Percentiles rank a stretch among this genome's conserved stretches.
These are phyloP conservation scores for Aureobasidium sp. DNA, from an alignment of 2,329 filamentous ascomycete genomes.

Conservation along the genomic window DNA sequence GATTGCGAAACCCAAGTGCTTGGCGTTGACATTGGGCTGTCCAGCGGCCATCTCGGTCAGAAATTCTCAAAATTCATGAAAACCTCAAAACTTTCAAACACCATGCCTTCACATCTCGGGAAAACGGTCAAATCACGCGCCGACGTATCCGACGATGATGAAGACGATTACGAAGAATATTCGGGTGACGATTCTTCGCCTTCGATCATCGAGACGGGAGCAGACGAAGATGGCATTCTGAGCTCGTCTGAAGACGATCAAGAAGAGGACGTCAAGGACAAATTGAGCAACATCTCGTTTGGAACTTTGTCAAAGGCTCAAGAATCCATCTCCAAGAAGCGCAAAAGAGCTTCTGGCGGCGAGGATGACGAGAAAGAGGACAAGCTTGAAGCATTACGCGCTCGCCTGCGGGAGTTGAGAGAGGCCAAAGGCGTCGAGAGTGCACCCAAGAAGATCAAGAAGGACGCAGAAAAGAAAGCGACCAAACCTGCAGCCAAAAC, in stretches of 20 bases:
- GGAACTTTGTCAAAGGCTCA: slow-evolving; percentile 86
- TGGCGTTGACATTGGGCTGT: too few species aligned
- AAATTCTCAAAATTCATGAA: neutral
- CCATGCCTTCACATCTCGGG: slow-evolving; percentile 20
- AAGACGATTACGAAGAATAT: slow-evolving; percentile 20
- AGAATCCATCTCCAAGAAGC: slow-evolving; percentile 51
- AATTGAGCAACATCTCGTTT: slow-evolving; percentile 65
- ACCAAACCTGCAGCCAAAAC: slow-evolving; percentile 19
- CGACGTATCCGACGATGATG: slow-evolving; percentile 15
- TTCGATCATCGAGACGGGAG: slow-evolving; percentile 35
- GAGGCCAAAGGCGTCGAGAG: slow-evolving; percentile 32
- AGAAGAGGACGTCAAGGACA: slow-evolving; percentile 36
- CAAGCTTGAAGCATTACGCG: slow-evolving; percentile 41
- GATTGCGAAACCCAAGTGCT: neutral
- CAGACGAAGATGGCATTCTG: slow-evolving; percentile 23
- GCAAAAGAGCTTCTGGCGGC: slow-evolving; percentile 36
- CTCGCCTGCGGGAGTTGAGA: slow-evolving; percentile 38
- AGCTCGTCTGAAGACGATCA: slow-evolving; percentile 19
- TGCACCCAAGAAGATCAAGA: slow-evolving; percentile 21
- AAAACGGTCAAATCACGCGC: slow-evolving; percentile 20
- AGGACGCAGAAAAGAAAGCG: neutral
- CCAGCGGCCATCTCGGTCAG: slow-evolving; percentile 8
- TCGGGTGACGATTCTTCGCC: slow-evolving; percentile 35
- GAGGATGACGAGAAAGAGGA: slow-evolving; percentile 35
- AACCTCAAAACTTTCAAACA: neutral